Percentiles rank a stretch among this genome's conserved stretches.
These are phyloP conservation scores for Zostera marina DNA, from an alignment of 116 monocot species.

Conservation along the genomic window DNA sequence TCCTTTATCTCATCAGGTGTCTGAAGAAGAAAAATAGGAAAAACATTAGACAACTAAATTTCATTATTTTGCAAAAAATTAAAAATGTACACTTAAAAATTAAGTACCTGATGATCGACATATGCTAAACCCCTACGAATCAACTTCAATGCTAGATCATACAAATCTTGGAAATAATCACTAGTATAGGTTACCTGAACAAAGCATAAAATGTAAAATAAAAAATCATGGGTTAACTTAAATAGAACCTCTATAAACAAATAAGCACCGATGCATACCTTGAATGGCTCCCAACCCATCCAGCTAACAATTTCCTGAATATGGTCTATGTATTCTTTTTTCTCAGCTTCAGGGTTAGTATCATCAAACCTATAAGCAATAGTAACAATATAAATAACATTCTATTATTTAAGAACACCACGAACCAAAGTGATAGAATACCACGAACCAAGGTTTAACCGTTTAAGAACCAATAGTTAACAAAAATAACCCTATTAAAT, in stretches of 20 bases:
- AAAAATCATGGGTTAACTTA: neutral
- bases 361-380: constrained; percentile 63
- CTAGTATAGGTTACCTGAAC: constrained; percentile 81
- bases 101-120: constrained; percentile 93
- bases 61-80: neutral
- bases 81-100: neutral
- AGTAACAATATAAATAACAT: neutral
- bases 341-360: constrained; percentile 96
- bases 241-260: neutral
- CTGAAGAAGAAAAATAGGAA: constrained; percentile 15
- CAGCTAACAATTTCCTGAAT: constrained; percentile 87
- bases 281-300: constrained; percentile 93
- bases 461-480: too few species aligned
- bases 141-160: constrained; percentile 77
- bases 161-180: constrained; percentile 84
- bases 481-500: too few species aligned
- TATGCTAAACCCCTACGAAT: constrained; percentile 71
- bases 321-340: constrained; percentile 84
- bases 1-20: constrained; percentile 77
- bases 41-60: neutral
- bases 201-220: constrained; percentile 10
- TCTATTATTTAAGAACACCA: neutral
- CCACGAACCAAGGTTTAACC: too few species aligned
- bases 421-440: too few species aligned
- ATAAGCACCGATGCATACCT: constrained; percentile 26